phyloP scores from a whole-genome alignment of 2,329 filamentous ascomycete species.

The Fusarium sambucinum region DNA sequence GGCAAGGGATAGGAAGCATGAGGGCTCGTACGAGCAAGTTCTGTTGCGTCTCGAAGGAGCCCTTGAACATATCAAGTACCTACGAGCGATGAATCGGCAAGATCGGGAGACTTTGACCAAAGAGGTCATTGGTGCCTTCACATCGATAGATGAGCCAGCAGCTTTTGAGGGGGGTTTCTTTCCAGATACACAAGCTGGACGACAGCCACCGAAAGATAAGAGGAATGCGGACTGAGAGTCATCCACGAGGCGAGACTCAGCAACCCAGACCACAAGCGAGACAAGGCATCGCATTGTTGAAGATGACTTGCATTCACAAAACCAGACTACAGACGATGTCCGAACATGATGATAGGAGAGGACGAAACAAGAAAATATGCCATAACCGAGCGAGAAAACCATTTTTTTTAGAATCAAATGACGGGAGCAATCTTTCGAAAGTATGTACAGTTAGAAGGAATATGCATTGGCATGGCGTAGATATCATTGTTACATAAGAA shows the following conservation, averaged over 20 bases:
- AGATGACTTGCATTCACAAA: neutral
- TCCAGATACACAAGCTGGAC: slow-evolving; percentile 15
- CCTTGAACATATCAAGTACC: slow-evolving; percentile 42
- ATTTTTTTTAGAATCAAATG: slow-evolving; percentile 35
- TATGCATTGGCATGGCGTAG: slow-evolving; percentile 22
- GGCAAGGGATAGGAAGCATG: slow-evolving; percentile 12
- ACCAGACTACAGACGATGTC: slow-evolving; percentile 5
- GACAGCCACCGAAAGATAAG: slow-evolving; percentile 20
- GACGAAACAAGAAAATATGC: slow-evolving; percentile 15
- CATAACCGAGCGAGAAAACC: slow-evolving; percentile 22
- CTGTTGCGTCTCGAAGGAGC: slow-evolving; percentile 40
- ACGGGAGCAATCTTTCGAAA: slow-evolving; percentile 40
- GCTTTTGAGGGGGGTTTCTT: slow-evolving; percentile 30
- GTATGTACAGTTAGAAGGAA: slow-evolving; percentile 11
- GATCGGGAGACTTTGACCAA: slow-evolving; percentile 37
- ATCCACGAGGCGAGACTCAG: slow-evolving; percentile 13
- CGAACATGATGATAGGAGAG: slow-evolving; percentile 18
- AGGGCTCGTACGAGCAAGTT: slow-evolving; percentile 43
- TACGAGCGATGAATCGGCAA: slow-evolving; percentile 34
- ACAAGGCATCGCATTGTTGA: slow-evolving; percentile 21
- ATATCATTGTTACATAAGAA: slow-evolving; percentile 10
- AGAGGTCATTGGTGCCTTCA: slow-evolving; percentile 40
- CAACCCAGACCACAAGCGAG: neutral
- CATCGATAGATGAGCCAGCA: slow-evolving; percentile 25
- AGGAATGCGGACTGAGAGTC: slow-evolving; percentile 23